Base-by-base conservation (phyloP, 495 filamentous ascomycete species). In the Chaetomium fimeti region DNA sequence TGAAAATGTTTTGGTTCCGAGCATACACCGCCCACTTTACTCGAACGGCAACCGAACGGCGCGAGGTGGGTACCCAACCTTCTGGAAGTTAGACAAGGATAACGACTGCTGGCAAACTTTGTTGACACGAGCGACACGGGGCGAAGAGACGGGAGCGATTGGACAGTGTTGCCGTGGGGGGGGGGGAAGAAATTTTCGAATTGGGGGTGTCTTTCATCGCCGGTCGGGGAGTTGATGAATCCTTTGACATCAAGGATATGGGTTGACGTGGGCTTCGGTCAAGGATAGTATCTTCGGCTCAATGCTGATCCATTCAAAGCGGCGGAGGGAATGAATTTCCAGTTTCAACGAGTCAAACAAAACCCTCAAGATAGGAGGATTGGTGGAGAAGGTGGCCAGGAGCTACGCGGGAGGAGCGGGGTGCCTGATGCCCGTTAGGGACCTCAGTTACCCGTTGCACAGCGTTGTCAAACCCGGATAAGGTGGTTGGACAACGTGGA, bases 341-440 rank as follows among this genome's bases (percentile, higher is more conserved):
- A 8, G 57, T 60, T 49, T 48, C 42, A 29, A 60, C 45, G n/a
- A 43, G 45, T 51, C 28, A 60, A 7, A n/a, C 4, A 25, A 60
- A 49, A 25, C 3, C 24, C 47, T 38, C 9, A 36, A 25, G 45
- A 60, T 49, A 25, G n/a, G n/a, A 49, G 0, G 22, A 36, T 36
- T 20, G 15, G 15, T 38, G 28, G 22, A 38, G 22, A 1, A 13
- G 8, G 57, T 60, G 58, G 16, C 29, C 28, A 15, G 43, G 48
- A 5, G 42, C 25, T 47, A 38, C 32, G 25, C 29, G 43, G 43
- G 45, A 49, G 29, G 28, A 24, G 47, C 27, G 32, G n/a, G 43
- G 47, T 8, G 22, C 27, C 20, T 7, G 18, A 24, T 11, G 54
- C 5, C n/a, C n/a, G n/a, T n/a, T n/a, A n/a, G n/a, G n/a, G n/a